phyloP scores from a whole-genome alignment of 1,284 basidiomycete genomes.

The Fomitopsis palustris region DNA sequence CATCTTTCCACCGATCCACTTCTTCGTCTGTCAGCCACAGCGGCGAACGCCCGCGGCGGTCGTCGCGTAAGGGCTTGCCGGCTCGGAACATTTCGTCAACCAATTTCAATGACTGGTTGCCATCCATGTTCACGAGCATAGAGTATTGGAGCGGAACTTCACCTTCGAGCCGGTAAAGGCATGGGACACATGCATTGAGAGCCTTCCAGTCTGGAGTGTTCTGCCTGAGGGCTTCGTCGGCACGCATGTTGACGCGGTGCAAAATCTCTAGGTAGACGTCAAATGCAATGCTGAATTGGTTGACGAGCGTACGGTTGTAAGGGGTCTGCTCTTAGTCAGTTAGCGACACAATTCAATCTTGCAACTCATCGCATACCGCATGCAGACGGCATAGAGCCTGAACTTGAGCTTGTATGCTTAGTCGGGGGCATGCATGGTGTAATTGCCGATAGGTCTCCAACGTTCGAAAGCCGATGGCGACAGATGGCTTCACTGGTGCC shows the following conservation, averaged over 20 bases:
- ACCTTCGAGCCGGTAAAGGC: slow-evolving; percentile 23
- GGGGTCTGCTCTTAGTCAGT: slow-evolving; percentile 2
- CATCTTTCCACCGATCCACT: slow-evolving; percentile 23
- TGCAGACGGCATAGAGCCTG: slow-evolving; percentile 18
- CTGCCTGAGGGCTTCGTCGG: slow-evolving; percentile 16
- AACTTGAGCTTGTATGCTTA: slow-evolving; percentile 18
- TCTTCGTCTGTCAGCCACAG: slow-evolving; percentile 14
- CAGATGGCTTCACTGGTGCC: slow-evolving; percentile 11
- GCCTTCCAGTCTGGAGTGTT: slow-evolving; percentile 22
- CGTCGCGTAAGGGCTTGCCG: slow-evolving; percentile 8
- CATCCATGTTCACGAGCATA: slow-evolving; percentile 30
- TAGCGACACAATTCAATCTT: background rate
- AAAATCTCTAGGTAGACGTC: slow-evolving; percentile 29
- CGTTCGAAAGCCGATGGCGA: slow-evolving; percentile 14
- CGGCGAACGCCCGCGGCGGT: slow-evolving; percentile 5
- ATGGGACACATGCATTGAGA: slow-evolving; percentile 26
- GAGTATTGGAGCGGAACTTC: slow-evolving; percentile 17
- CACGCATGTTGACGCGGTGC: slow-evolving; percentile 11
- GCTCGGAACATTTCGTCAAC: slow-evolving; percentile 9
- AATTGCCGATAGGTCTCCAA: slow-evolving; percentile 21
- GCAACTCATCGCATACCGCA: slow-evolving; percentile 2
- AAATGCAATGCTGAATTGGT: slow-evolving; percentile 23
- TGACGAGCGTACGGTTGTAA: background rate
- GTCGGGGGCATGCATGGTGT: slow-evolving; percentile 20
- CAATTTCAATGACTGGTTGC: slow-evolving; percentile 30